Conservation (phyloP, 2,329 filamentous ascomycete species). For the Colletotrichum neosansevieriae region DNA sequence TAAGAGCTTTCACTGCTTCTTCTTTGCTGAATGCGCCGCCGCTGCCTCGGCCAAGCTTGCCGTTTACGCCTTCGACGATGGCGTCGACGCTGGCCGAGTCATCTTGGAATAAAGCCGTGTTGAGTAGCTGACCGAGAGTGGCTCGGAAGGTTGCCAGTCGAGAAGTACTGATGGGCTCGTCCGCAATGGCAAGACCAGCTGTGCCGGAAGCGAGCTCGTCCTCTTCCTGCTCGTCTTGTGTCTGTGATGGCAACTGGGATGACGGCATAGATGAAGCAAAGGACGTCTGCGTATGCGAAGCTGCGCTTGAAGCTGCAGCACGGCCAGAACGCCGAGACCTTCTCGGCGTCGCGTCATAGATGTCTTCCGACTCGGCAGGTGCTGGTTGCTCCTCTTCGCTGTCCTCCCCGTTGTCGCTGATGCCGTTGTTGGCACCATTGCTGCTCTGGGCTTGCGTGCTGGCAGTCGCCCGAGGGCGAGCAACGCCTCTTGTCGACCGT, state of each 20-base stretch:
- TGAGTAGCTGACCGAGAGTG: slow-evolving; percentile 85
- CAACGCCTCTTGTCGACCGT: slow-evolving; percentile 47
- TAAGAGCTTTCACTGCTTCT: slow-evolving; percentile 83
- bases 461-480: slow-evolving; percentile 49
- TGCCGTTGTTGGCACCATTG: slow-evolving; percentile 40
- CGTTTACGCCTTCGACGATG: slow-evolving; percentile 84
- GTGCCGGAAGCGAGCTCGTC: slow-evolving; percentile 58
- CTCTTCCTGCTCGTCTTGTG: slow-evolving; percentile 57
- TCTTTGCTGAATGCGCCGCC: slow-evolving; percentile 73
- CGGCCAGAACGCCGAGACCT: slow-evolving; percentile 52
- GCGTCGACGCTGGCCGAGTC: slow-evolving; percentile 83
- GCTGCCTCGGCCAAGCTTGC: slow-evolving; percentile 65
- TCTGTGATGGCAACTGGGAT: slow-evolving; percentile 72
- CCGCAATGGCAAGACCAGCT: slow-evolving; percentile 56
- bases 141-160: slow-evolving; percentile 82
- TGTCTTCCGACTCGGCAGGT: slow-evolving; percentile 54
- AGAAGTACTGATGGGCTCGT: slow-evolving; percentile 66
- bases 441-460: slow-evolving; percentile 46
- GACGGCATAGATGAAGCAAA: slow-evolving; percentile 84
- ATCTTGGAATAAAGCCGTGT: slow-evolving; percentile 85
- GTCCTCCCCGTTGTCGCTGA: slow-evolving; percentile 56
- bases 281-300: slow-evolving; percentile 65
- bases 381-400: slow-evolving; percentile 60
- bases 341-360: slow-evolving; percentile 57
- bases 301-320: slow-evolving; percentile 52